Percentiles rank a stretch among this genome's conserved stretches.
These are phyloP conservation scores for Xylaria sp. DNA, from an alignment of 2,329 filamentous ascomycete species.

Conservation along the genomic window DNA sequence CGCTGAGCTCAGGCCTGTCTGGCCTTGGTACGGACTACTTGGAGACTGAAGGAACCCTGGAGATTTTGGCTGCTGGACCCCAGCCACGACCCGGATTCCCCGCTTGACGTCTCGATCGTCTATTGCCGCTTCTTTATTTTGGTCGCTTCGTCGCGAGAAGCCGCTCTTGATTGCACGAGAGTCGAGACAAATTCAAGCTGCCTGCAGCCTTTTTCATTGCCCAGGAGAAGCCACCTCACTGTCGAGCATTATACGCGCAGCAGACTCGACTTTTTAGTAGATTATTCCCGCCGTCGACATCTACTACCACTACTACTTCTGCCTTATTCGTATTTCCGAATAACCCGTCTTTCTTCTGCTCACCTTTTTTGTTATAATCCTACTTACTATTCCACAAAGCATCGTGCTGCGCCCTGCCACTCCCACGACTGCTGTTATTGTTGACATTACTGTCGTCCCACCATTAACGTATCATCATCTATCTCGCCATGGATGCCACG, in stretches of 20 bases:
- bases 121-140: conserved; percentile 5
- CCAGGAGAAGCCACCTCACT: not conserved
- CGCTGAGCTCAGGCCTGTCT: not conserved
- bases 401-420: not conserved
- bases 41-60: conserved; percentile 14
- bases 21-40: conserved; percentile 5
- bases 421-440: not conserved
- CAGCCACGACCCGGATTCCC: conserved; percentile 18
- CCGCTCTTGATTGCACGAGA: not conserved
- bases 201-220: not conserved
- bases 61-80: conserved; percentile 19
- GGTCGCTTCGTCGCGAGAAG: conserved; percentile 12
- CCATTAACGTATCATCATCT: not conserved
- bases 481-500: conserved; percentile 6
- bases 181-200: not conserved
- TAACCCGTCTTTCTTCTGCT: not conserved
- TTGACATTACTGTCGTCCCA: not conserved
- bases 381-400: not conserved
- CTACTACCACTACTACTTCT: not conserved
- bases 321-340: not conserved
- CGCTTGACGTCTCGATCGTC: conserved; percentile 7
- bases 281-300: no score
- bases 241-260: conserved; percentile 1
- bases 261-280: not conserved
- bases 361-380: not conserved